Conservation (phyloP, 306 rosid genomes). For the Ormosia semicastrata region DNA sequence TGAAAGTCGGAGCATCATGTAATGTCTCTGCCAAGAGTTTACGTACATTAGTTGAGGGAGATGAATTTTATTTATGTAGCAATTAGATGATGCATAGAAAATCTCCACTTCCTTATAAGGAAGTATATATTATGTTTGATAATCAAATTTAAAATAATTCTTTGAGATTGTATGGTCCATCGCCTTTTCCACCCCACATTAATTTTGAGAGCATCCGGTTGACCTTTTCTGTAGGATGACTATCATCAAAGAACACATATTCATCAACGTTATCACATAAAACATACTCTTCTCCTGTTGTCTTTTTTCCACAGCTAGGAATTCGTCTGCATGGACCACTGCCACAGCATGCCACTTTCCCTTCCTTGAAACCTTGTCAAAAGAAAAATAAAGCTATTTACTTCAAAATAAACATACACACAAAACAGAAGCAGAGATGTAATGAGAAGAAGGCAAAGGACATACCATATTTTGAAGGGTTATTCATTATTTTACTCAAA, state of each 20-base stretch:
- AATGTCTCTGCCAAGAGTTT: no score
- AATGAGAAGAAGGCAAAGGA: not conserved
- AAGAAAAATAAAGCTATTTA: conserved; percentile 14
- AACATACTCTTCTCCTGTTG: no score
- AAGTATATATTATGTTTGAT: no score
- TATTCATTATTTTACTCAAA: conserved; percentile 31
- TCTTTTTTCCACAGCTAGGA: not conserved
- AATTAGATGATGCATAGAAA: no score
- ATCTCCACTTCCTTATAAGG: no score
- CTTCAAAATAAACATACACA: no score
- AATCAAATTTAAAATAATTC: not conserved
- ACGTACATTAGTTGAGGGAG: no score
- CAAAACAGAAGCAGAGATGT: not conserved
- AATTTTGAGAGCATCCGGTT: not conserved
- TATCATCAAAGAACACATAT: not conserved
- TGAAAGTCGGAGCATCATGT: no score
- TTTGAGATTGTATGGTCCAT: not conserved
- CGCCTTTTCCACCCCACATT: not conserved
- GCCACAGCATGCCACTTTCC: not conserved
- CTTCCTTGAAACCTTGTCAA: conserved; percentile 21
- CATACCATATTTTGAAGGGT: conserved; percentile 51
- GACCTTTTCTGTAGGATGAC: not conserved
- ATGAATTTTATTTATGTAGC: no score
- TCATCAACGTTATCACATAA: not conserved
- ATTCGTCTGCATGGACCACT: not conserved